Evolutionary conservation across 2,329 filamentous ascomycete species (phyloP), one percentile per base, ranked within the genome.

Genomic region (Microdochium paspali): DNA sequence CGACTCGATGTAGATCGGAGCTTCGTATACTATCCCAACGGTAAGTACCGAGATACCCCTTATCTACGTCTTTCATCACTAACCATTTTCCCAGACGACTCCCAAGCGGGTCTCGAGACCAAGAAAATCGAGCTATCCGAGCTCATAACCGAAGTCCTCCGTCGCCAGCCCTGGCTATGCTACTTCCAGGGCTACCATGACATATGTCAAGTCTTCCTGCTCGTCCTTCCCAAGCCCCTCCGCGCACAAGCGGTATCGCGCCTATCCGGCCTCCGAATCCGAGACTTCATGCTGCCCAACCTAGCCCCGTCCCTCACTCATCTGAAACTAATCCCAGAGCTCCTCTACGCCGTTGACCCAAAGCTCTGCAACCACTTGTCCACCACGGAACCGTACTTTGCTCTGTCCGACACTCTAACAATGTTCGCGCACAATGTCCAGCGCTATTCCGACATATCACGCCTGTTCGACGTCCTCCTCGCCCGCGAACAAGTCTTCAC

Each of bases 161-260:
- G 94, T 46, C 79, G 79, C 28, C 77, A 94, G 58, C 89, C 90
- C 15, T 83, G 84, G 62, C 79, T 98, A 30, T 89, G 83, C 71
- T 98, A 98, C 69, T 98, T 98, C 66, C 93, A 98, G 70, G 93
- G 93, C 62, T 98, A 94, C 64, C 93, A 98, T 66, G 93, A 98
- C 69, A 97, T 98, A 59, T 93, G 88, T 57, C 94, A 98, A 68
- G 93, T 98, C 23, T 77, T 98, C 50, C 78, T 97, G 35, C 77
- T 98, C 13, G 90, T 96, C 10, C 74, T 98, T 3, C 84, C 84
- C 0, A 69, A 79, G 10, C 60, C 73, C 21, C 63, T 73, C 47
- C 83, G 87, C 15, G 72, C 76, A 18, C 65, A 73, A 6, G 80
- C 84, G 15, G 80, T 94, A 26, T 77, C 86, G 28, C 85, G 87